phyloP scores from a whole-genome alignment of 805 yeast genomes.

The Teunomyces barrocoloradensis region DNA sequence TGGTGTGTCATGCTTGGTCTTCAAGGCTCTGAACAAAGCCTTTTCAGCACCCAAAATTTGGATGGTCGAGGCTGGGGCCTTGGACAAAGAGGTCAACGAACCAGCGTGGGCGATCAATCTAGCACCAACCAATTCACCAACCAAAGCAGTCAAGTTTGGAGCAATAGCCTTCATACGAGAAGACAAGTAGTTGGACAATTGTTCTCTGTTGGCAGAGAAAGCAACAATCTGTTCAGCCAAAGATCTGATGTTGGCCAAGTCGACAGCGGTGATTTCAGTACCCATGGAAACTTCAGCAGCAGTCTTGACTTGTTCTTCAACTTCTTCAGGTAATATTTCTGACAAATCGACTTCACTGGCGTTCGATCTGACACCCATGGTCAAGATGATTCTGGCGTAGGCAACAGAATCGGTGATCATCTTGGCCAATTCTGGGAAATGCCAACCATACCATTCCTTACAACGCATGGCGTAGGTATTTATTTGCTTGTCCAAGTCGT shows the following conservation, averaged over 20 bases:
- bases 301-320: slow-evolving; percentile 65
- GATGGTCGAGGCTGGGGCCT: slow-evolving; percentile 97
- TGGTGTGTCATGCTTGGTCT: slow-evolving; percentile 98
- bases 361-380: slow-evolving; percentile 92
- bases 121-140: slow-evolving; percentile 98
- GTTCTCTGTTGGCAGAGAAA: slow-evolving; percentile 95
- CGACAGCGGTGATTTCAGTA: slow-evolving; percentile 93
- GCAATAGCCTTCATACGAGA: slow-evolving; percentile 99
- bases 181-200: slow-evolving; percentile 83
- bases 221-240: slow-evolving; percentile 96
- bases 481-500: slow-evolving; percentile 94
- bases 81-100: slow-evolving; percentile 88
- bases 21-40: slow-evolving; percentile 96
- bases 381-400: slow-evolving; percentile 87
- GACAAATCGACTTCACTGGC: slow-evolving; percentile 84
- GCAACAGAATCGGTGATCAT: slow-evolving; percentile 95
- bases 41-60: slow-evolving; percentile 99
- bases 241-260: slow-evolving; percentile 81
- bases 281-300: slow-evolving; percentile 99
- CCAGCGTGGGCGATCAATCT: slow-evolving; percentile 98
- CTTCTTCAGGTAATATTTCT: slow-evolving; percentile 46
- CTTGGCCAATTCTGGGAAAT: slow-evolving; percentile 98
- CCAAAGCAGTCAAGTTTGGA: slow-evolving; percentile 91
- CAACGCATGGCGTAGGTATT: slow-evolving; percentile 98
- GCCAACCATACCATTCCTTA: slow-evolving; percentile 99